Evolutionary conservation across 2,329 filamentous ascomycete genomes (phyloP).

Genomic region (Aspergillus unguis): DNA sequence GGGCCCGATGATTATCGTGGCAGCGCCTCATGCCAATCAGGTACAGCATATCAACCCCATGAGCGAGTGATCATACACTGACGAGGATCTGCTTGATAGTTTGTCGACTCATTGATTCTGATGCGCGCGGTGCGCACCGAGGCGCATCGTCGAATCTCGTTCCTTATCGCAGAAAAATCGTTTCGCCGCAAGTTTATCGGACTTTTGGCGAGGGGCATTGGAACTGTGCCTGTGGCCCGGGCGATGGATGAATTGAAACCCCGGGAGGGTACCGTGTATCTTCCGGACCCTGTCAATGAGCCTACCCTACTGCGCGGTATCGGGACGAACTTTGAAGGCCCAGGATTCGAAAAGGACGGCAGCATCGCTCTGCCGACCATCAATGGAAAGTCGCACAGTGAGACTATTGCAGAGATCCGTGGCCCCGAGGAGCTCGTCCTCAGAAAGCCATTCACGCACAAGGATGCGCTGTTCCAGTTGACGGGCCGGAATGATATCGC

Average conservation of each 20-base stretch:
- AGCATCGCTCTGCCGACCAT: constrained; percentile 82
- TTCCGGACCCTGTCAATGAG: constrained; percentile 82
- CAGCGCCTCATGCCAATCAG: constrained; percentile 95
- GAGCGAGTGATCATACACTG: background rate
- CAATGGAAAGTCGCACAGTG: constrained; percentile 74
- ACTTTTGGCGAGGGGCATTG: constrained; percentile 76
- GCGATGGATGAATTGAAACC: constrained; percentile 85
- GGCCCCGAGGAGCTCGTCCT: constrained; percentile 76
- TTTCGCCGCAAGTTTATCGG: constrained; percentile 89
- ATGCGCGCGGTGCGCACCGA: constrained; percentile 87
- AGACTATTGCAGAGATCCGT: constrained; percentile 78
- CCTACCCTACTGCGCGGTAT: constrained; percentile 76
- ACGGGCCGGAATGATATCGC: constrained; percentile 74
- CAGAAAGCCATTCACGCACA: constrained; percentile 82
- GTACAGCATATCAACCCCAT: constrained; percentile 44
- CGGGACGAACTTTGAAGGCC: constrained; percentile 75
- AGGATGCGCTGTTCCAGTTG: constrained; percentile 71
- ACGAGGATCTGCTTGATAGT: constrained; percentile 50
- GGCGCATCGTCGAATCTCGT: constrained; percentile 81
- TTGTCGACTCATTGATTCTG: constrained; percentile 90
- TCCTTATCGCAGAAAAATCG: constrained; percentile 92
- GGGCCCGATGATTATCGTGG: constrained; percentile 91
- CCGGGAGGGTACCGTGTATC: constrained; percentile 74
- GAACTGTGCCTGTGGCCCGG: constrained; percentile 87
- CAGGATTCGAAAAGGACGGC: constrained; percentile 71